These are phyloP conservation scores for Oryza officinalis DNA, from an alignment of 176 grass and related monocot genomes.

Conservation along the genomic window DNA sequence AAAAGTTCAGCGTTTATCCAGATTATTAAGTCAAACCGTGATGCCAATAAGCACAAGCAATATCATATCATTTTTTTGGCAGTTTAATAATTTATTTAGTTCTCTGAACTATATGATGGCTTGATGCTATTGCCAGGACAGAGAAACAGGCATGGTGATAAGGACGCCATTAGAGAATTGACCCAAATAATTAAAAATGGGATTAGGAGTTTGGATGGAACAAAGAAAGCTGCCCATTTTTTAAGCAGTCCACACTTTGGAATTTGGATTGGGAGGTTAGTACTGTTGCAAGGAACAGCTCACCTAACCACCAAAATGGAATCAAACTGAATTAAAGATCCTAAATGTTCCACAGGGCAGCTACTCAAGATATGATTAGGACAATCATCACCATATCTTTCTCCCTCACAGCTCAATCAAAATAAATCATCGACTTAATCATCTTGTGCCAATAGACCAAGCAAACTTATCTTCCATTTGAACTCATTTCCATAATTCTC, in stretches of 20 bases:
- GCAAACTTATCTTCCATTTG: too few relatives aligned
- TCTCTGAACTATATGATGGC: neutral
- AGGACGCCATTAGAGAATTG: slow-evolving; percentile 32
- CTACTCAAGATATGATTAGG: slow-evolving; percentile 26
- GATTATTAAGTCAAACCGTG: neutral
- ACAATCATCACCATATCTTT: slow-evolving; percentile 12
- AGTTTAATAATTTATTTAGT: neutral
- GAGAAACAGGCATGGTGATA: slow-evolving; percentile 31
- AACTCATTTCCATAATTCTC: too few relatives aligned
- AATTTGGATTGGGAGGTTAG: slow-evolving; percentile 37
- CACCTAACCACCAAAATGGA: slow-evolving; percentile 47
- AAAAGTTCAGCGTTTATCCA: neutral
- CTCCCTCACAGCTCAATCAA: neutral
- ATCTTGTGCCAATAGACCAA: too few relatives aligned
- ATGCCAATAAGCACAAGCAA: neutral
- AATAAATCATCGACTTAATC: slow-evolving; percentile 1
- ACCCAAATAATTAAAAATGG: slow-evolving; percentile 21
- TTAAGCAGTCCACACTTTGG: slow-evolving; percentile 29
- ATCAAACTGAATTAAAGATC: slow-evolving; percentile 42
- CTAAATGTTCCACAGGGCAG: neutral
- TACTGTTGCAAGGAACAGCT: slow-evolving; percentile 51
- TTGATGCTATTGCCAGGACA: neutral
- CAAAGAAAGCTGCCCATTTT: slow-evolving; percentile 23
- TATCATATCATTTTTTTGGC: neutral
- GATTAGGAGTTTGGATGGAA: slow-evolving; percentile 22